Evolutionary conservation across 768 basidiomycete species (phyloP).

Genomic region (Phylloporus sp.): DNA sequence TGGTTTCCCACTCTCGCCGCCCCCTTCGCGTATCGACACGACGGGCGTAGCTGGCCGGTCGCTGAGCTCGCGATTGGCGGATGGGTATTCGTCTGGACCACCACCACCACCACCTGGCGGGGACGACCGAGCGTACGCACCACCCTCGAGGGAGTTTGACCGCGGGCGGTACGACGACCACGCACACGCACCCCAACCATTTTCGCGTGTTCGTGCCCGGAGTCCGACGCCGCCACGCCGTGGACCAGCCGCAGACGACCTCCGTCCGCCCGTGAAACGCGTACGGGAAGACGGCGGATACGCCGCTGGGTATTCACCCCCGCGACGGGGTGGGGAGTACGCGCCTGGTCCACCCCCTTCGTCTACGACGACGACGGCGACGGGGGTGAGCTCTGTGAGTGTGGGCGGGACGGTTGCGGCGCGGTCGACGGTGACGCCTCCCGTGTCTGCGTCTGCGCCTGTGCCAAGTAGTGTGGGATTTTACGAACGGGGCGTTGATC

Average conservation of each 20-base stretch:
- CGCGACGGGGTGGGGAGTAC: constrained; percentile 26
- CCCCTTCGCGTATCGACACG: constrained; percentile 17
- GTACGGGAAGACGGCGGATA: constrained; percentile 37
- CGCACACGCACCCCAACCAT: constrained; percentile 20
- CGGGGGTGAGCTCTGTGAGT: background rate
- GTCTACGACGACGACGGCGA: constrained; percentile 11
- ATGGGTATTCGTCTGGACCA: constrained; percentile 21
- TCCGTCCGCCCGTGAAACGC: constrained; percentile 43
- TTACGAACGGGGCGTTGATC: constrained; percentile 29
- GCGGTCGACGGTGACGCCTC: constrained; percentile 13
- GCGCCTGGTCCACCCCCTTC: constrained; percentile 18
- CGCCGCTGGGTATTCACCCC: constrained; percentile 27
- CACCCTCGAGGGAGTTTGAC: constrained; percentile 26
- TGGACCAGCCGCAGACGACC: constrained; percentile 32
- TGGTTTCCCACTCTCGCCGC: constrained; percentile 21
- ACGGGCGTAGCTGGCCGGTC: constrained; percentile 17
- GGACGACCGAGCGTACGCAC: constrained; percentile 26
- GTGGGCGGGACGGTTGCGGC: constrained; percentile 1
- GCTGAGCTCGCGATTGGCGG: constrained; percentile 27
- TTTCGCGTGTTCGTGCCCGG: constrained; percentile 41
- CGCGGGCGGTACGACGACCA: constrained; percentile 22
- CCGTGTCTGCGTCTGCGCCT: constrained; percentile 24
- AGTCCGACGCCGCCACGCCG: constrained; percentile 40
- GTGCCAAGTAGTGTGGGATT: constrained; percentile 26
- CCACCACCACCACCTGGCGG: background rate